Conservation (phyloP, 495 filamentous ascomycete species). For the Aspergillus funiculosus region DNA sequence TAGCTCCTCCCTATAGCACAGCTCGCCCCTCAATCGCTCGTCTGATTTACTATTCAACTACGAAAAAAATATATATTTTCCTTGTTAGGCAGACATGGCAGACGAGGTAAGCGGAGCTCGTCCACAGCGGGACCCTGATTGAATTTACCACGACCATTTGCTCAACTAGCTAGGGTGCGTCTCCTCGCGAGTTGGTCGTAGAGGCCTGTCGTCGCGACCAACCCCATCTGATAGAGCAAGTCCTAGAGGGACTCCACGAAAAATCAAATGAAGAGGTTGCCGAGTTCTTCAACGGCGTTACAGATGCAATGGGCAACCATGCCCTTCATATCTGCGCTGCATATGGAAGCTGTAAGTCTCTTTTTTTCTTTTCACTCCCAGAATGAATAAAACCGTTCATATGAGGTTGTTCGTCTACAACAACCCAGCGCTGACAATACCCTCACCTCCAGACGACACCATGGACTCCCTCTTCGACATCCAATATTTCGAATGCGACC, state of each 20-base stretch:
- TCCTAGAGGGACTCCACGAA: constrained; percentile 38
- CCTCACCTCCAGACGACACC: constrained; percentile 62
- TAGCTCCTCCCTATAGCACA: no score
- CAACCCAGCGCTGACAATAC: not conserved
- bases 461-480: constrained; percentile 93
- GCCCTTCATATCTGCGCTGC: constrained; percentile 83
- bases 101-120: constrained; percentile 45
- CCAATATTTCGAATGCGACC: constrained; percentile 91
- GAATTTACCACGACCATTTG: constrained; percentile 13
- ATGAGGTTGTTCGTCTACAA: not conserved
- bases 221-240: constrained; percentile 66
- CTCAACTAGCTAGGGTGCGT: constrained; percentile 66
- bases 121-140: constrained; percentile 2
- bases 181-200: constrained; percentile 75
- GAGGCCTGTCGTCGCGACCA: constrained; percentile 94
- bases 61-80: not conserved
- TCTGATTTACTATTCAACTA: not conserved
- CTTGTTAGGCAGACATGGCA: constrained; percentile 29
- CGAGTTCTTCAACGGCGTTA: constrained; percentile 72
- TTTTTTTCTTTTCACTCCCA: not conserved
- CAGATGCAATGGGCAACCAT: constrained; percentile 77
- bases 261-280: constrained; percentile 54
- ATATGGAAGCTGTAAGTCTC: constrained; percentile 72
- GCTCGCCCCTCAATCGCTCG: not conserved
- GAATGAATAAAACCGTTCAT: not conserved